Percentiles rank a stretch among this genome's conserved stretches.
Evolutionary conservation across 805 yeast species (phyloP).

Genomic region (Kodamaea neixiangensis): DNA sequence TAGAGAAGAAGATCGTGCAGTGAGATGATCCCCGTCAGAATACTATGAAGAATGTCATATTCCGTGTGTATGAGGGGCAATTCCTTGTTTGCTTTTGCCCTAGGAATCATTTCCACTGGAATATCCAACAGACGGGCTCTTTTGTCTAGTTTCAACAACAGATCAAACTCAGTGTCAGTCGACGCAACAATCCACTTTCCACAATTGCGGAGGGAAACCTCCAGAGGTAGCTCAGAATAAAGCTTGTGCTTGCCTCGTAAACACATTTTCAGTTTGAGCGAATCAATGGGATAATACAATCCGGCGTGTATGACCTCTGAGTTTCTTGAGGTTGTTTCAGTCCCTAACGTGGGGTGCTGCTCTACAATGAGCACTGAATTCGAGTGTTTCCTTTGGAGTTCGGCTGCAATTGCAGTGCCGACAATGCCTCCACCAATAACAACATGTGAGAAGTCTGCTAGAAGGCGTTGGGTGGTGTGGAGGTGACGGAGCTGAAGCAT

Average conservation of each 20-base stretch:
- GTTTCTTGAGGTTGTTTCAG: constrained; percentile 85
- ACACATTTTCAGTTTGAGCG: constrained; percentile 70
- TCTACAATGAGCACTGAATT: constrained; percentile 67
- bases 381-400: constrained; percentile 43
- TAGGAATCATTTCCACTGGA: constrained; percentile 58
- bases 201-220: constrained; percentile 59
- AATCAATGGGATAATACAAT: constrained; percentile 69
- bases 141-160: constrained; percentile 53
- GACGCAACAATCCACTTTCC: constrained; percentile 93
- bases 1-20: constrained; percentile 76
- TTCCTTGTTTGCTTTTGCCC: constrained; percentile 41
- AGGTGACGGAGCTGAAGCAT: not conserved
- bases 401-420: constrained; percentile 79
- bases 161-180: constrained; percentile 58
- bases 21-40: constrained; percentile 81
- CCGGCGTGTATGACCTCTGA: constrained; percentile 96
- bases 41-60: constrained; percentile 65
- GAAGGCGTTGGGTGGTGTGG: constrained; percentile 1
- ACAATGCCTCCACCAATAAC: constrained; percentile 85
- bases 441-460: constrained; percentile 55
- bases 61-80: constrained; percentile 73
- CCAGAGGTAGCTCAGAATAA: constrained; percentile 49
- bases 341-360: constrained; percentile 63
- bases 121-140: constrained; percentile 53
- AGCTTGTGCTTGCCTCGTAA: constrained; percentile 71